Base-by-base conservation (phyloP, 371 early-diverging fungal genomes). In the Cokeromyces recurvatus region DNA sequence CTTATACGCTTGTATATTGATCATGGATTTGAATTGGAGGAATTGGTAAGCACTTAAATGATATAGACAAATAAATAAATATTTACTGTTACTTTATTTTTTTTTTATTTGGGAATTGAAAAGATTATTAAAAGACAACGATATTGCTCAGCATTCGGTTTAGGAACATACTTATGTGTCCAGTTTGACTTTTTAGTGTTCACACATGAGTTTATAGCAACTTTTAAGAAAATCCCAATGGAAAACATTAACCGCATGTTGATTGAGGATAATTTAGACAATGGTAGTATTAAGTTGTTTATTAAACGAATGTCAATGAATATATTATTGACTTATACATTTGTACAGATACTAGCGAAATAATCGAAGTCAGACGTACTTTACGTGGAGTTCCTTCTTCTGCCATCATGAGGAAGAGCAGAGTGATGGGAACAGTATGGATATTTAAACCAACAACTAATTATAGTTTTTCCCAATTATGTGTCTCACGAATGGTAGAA, bases 391-490 rank as follows among this genome's bases (percentile, higher is more conserved):
- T 90, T 9, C 91, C 91, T 14, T 58, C 65, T 11, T 85, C 84
- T 37, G 91, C 91, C 1, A 89, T 91, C 17, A 82, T 82, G 37
- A 79, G 91, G 38, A 87, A 89, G 37, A 84, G 86, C 45, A 86
- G 90, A 4, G 89, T 90, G 0, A 92, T 93, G 91, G 95, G 93
- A 6, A 91, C 91, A 1, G 91, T 90, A 0, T 93, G 93, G 93
- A 77, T 86, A 0, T 91, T 94, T 56, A 77, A 75, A 40, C 82
- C 85, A 2, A 77, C 73, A 3, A 54, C 59, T 15, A 58, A 59
- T 4, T 70, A 74, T 37, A 45, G 63, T 9, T 83, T 90, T 57
- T 67, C 75, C 5, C 70, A 75, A 7, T 71, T 92, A 11, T 88
- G 86, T 52, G 76, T 84, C 24, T 89, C 91, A 2, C 77, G 91